Evolutionary conservation across 2,329 filamentous ascomycete species (phyloP), one percentile per base, ranked within the genome.

Genomic region (Corinectria fuckeliana): DNA sequence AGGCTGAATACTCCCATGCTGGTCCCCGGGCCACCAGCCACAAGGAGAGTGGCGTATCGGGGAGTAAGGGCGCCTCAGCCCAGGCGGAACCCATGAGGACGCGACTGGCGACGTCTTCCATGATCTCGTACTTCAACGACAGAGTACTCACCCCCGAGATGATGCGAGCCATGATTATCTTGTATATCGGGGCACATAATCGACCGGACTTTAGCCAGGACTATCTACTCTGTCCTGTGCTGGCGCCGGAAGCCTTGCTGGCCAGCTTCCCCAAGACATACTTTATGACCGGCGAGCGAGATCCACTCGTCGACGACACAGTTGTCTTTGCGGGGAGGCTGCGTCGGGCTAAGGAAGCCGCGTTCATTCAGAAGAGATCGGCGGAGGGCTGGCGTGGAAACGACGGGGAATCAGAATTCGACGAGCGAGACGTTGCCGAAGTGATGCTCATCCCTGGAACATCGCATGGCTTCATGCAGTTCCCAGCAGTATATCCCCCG

Each of bases 81-180:
- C 85, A 82, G 45, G 77, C 83, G 1, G 78, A 84, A 60, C 84
- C 85, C 1, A 78, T 97, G 61, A 88, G 86, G 67, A 98, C 95
- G 1, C 88, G 93, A n/a, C 85, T 99, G 9, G 93, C 94, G 14
- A 96, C 94, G 73, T 93, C 92, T 0, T 94, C 90, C n/a, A 96
- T 97, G 87, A 96, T 99, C 32, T 97, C 94, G 0, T 98, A 98
- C 77, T 96, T 97, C 76, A 95, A 96, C 74, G 95, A 99, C 75
- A 90, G 95, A 25, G 91, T 99, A 25, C 83, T 99, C 13, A 94
- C 92, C 0, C 94, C 95, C 0, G 95, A 99, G 76, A 97, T 98
- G 92, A 97, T 98, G 90, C 91, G 95, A 28, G 92, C 93, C 63
- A 98, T 99, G 93, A 97, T 99, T 65, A 96, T 99, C 65, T 82